Conservation (phyloP, 192 early-diverging fungal species). For the Coemansia furcata region DNA sequence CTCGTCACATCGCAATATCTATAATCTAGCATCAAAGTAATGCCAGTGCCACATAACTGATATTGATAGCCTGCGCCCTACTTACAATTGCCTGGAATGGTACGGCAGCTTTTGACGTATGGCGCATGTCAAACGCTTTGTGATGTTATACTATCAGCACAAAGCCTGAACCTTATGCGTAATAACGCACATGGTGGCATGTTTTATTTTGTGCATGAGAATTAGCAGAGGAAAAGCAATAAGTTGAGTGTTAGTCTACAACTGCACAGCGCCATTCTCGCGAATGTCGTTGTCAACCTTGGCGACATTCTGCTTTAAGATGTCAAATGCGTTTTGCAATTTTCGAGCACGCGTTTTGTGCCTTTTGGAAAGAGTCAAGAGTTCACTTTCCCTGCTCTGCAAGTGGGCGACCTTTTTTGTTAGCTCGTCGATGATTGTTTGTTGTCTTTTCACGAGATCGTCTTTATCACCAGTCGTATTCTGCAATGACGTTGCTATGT, state of each 20-base stretch:
- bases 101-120: neutral
- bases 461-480: too few relatives aligned
- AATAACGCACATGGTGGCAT: too few relatives aligned
- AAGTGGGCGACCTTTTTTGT: too few relatives aligned
- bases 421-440: neutral
- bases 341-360: neutral
- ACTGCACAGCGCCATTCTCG: too few relatives aligned
- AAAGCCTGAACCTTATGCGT: too few relatives aligned
- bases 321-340: neutral
- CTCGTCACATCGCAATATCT: neutral
- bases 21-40: neutral
- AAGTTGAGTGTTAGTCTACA: neutral
- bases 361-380: neutral
- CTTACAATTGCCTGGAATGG: neutral
- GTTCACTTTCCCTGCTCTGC: neutral
- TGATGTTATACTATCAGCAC: too few relatives aligned
- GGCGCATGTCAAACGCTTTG: too few relatives aligned
- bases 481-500: too few relatives aligned
- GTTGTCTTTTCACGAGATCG: neutral
- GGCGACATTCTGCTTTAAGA: neutral
- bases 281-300: neutral
- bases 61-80: neutral
- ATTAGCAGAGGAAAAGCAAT: too few relatives aligned
- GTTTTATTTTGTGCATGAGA: too few relatives aligned
- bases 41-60: neutral